A percentile compares a stretch with the other conserved stretches of the same genome.
Evolutionary conservation across 768 basidiomycete genomes (phyloP).

Genomic region (Agaricus sinodeliciosus): DNA sequence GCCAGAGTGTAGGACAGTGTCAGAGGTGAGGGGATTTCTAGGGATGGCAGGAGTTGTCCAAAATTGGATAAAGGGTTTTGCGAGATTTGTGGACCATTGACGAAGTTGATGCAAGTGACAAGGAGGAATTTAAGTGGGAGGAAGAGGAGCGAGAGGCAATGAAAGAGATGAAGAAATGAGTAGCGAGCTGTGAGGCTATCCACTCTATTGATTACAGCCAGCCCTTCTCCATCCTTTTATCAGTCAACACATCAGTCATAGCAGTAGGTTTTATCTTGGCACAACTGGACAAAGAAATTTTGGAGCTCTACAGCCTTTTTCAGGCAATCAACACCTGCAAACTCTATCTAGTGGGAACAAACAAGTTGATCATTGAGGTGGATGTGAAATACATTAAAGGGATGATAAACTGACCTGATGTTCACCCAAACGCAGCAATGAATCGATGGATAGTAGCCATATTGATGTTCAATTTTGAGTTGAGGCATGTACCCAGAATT

Average conservation of each 20-base stretch:
- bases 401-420: conserved; percentile 34
- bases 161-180: conserved; percentile 19
- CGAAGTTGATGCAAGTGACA: conserved; percentile 12
- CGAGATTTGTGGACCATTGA: conserved; percentile 15
- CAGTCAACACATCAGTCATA: conserved; percentile 24
- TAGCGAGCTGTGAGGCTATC: conserved; percentile 20
- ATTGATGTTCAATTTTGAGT: conserved; percentile 27
- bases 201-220: conserved; percentile 20
- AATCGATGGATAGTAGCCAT: conserved; percentile 37
- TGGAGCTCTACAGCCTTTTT: conserved; percentile 31
- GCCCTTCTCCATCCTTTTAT: conserved; percentile 17
- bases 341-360: conserved; percentile 14
- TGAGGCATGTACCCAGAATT: conserved; percentile 29
- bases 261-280: conserved; percentile 20
- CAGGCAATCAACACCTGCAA: conserved; percentile 14
- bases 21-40: conserved; percentile 23
- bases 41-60: conserved; percentile 20
- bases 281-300: conserved; percentile 15
- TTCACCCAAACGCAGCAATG: conserved; percentile 28
- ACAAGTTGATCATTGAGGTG: conserved; percentile 26
- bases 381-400: conserved; percentile 34
- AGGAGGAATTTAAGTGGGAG: conserved; percentile 25
- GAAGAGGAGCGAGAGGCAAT: conserved; percentile 14
- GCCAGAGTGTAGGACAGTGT: conserved; percentile 15
- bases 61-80: conserved; percentile 21